Percentiles rank a stretch among this genome's conserved stretches.
Evolutionary conservation across 148 eudicot species (phyloP).

Genomic region (Vaccinium corymbosum): DNA sequence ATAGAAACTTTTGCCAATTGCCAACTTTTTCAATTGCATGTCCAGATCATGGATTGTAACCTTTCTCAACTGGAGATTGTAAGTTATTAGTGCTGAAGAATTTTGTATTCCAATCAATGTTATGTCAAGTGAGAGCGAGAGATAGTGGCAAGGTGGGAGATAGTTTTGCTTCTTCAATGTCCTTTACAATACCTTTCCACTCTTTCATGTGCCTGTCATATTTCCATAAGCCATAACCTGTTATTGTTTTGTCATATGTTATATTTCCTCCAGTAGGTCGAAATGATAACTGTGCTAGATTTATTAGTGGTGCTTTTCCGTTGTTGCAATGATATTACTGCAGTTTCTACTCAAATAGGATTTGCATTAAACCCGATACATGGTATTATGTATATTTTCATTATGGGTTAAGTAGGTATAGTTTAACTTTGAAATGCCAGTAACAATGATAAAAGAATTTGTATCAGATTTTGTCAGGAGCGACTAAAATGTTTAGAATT

Average conservation of each 20-base stretch:
- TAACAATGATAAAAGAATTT: not conserved
- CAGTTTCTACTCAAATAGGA: not conserved
- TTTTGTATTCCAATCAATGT: not conserved
- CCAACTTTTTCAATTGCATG: not conserved
- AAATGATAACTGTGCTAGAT: not conserved
- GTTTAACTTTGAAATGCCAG: not conserved
- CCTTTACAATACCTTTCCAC: not conserved
- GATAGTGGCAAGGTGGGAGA: not conserved
- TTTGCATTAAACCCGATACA: not conserved
- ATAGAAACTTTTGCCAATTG: not conserved
- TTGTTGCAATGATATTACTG: not conserved
- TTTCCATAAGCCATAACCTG: not conserved
- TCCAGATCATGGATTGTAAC: not conserved
- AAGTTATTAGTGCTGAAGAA: not conserved
- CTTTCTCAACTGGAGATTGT: not conserved
- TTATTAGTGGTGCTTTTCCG: not conserved
- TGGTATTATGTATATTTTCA: too few species aligned
- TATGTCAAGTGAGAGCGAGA: not conserved
- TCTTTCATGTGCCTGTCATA: not conserved
- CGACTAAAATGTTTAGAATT: not conserved
- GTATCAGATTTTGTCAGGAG: not conserved
- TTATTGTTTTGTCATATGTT: not conserved
- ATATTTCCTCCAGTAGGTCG: constrained; percentile 4
- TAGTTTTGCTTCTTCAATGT: not conserved
- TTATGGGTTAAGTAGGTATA: not conserved